phyloP scores from a whole-genome alignment of 2,329 filamentous ascomycete genomes.

The Talaromyces funiculosus region DNA sequence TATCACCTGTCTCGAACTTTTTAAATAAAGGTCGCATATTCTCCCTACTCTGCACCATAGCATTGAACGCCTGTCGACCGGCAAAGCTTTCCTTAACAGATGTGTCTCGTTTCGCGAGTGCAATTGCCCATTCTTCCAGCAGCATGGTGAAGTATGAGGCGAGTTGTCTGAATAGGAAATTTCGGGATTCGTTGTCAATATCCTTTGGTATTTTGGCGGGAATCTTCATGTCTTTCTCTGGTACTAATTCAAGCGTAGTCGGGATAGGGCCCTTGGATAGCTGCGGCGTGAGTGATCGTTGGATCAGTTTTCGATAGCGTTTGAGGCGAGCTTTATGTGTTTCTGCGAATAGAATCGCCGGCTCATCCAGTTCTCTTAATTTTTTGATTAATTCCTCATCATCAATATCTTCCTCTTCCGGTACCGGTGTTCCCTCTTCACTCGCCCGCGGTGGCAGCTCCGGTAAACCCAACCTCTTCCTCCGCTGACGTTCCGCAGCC shows the following conservation, averaged over 20 bases:
- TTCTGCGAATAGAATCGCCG: slow-evolving; percentile 75
- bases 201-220: slow-evolving; percentile 52
- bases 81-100: slow-evolving; percentile 65
- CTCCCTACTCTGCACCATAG: slow-evolving; percentile 80
- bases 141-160: slow-evolving; percentile 96
- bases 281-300: slow-evolving; percentile 33
- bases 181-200: slow-evolving; percentile 56
- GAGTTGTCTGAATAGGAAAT: slow-evolving; percentile 77
- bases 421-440: slow-evolving; percentile 26
- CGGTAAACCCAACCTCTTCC: slow-evolving; percentile 74
- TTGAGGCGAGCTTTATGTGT: slow-evolving; percentile 61
- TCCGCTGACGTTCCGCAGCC: slow-evolving; percentile 64
- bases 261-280: slow-evolving; percentile 75
- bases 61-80: slow-evolving; percentile 73
- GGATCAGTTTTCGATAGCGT: slow-evolving; percentile 61
- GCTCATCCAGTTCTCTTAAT: slow-evolving; percentile 67
- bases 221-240: slow-evolving; percentile 86
- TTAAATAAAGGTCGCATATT: slow-evolving; percentile 87
- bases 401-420: slow-evolving; percentile 55
- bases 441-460: slow-evolving; percentile 51
- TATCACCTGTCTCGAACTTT: slow-evolving; percentile 73
- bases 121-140: slow-evolving; percentile 77
- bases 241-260: slow-evolving; percentile 71
- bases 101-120: slow-evolving; percentile 57
- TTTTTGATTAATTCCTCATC: slow-evolving; percentile 65